Base-by-base conservation (phyloP, 352 stramenopile genomes). In the Bremia lactucae region DNA sequence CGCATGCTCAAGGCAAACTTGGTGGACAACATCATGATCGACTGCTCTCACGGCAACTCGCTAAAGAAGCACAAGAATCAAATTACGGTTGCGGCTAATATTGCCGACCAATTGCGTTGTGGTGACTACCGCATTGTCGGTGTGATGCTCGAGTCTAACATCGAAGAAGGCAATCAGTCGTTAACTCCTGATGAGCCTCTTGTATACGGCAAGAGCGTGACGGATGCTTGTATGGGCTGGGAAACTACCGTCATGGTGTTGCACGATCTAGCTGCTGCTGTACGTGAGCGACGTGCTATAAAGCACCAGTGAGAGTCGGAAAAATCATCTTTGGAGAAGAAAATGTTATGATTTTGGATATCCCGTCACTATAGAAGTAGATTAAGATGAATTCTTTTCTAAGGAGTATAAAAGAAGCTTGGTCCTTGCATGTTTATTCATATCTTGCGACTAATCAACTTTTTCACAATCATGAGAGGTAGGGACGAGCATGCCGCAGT, bases 41-140 rank as follows among this genome's bases (percentile, higher is more conserved):
- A 95, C 72, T 95, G 80, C 65, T 91, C 77, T 59, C 83, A 95
- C 58, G 81, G 83, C 49, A 95, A 95, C 72, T 90, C 77, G 54
- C 74, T 69, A 56, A 95, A 93, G 68, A 72, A 90, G 53, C 73
- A 87, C 68, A 82, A 77, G 48, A 95, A 95, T 58, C 83, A 95
- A 52, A 68, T 74, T 18, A 49, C 67, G 18, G 81, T 94, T 26
- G 76, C 79, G 0, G 68, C 62, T 11, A 67, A 87, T 42, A 69
- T 95, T 25, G 77, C 47, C 8, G 40, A 70, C 52, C 81, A 94
- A 60, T 60, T 95, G 19, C 67, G 74, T 23, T 31, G 51, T 0
- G 83, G 83, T 46, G 76, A 92, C 49, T 63, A 83, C 41, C 70
- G 72, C 50, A 85, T 93, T 45, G 64, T 88, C 6, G 83, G 83